Percentiles rank a stretch among this genome's conserved stretches.
Conservation (phyloP, 1,284 basidiomycete genomes). For the Marasmius fiardii region DNA sequence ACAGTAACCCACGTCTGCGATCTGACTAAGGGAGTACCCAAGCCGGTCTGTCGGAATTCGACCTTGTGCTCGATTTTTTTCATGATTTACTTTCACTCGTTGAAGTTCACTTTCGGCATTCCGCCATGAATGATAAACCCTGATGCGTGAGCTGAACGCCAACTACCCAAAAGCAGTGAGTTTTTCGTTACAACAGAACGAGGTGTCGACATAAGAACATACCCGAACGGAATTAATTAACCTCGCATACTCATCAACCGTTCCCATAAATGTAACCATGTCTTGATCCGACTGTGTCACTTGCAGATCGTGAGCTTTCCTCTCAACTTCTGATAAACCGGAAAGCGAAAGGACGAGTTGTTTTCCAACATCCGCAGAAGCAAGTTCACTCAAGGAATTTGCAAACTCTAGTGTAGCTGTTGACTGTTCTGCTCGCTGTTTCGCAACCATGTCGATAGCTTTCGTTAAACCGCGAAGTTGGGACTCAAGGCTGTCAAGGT, state of each 20-base stretch:
- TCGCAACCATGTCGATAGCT: slow-evolving; percentile 79
- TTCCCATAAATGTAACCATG: slow-evolving; percentile 73
- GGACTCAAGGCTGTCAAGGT: slow-evolving; percentile 87
- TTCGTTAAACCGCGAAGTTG: slow-evolving; percentile 86
- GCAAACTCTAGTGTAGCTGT: slow-evolving; percentile 70
- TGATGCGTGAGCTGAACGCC: slow-evolving; percentile 84
- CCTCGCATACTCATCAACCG: slow-evolving; percentile 90
- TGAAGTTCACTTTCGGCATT: slow-evolving; percentile 73
- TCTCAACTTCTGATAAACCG: slow-evolving; percentile 71
- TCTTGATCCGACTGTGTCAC: slow-evolving; percentile 76
- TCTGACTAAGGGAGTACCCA: slow-evolving; percentile 66
- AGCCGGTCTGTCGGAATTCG: slow-evolving; percentile 64
- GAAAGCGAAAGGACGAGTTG: slow-evolving; percentile 67
- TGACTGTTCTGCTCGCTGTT: slow-evolving; percentile 76
- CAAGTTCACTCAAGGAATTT: slow-evolving; percentile 60
- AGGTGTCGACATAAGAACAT: slow-evolving; percentile 24
- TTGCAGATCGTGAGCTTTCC: slow-evolving; percentile 67
- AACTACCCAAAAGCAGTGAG: slow-evolving; percentile 40
- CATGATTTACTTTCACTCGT: slow-evolving; percentile 72
- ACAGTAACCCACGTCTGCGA: slow-evolving; percentile 64
- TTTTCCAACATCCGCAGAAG: slow-evolving; percentile 72
- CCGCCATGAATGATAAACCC: slow-evolving; percentile 81
- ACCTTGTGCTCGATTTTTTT: slow-evolving; percentile 76
- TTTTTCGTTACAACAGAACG: slow-evolving; percentile 2
- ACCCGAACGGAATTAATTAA: slow-evolving; percentile 89